Percentiles rank a stretch among this genome's conserved stretches.
Conservation (phyloP, 2,329 filamentous ascomycete genomes). For the Calonectria pauciramosa region DNA sequence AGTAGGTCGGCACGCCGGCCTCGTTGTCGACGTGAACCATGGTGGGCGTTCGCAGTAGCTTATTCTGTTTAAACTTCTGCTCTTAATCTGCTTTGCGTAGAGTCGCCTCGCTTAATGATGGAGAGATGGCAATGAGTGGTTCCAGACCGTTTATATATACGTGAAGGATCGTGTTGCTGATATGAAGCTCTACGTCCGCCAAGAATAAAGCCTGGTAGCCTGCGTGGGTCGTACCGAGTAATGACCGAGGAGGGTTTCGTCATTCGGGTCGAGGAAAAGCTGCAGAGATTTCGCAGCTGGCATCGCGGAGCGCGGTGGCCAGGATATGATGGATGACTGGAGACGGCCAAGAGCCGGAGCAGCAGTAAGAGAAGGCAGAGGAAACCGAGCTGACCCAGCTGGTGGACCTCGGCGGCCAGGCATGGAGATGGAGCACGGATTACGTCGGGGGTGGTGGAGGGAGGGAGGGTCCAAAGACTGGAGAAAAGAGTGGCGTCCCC, state of each 20-base stretch:
- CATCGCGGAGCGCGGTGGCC: background rate
- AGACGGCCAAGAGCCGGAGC: background rate
- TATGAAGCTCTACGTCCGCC: background rate
- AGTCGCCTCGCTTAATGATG: background rate
- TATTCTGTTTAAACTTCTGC: background rate
- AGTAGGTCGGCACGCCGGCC: constrained; percentile 58
- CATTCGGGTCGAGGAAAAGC: background rate
- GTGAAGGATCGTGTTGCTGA: background rate
- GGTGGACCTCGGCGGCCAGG: background rate
- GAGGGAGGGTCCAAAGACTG: background rate
- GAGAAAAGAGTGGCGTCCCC: background rate
- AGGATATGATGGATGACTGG: background rate
- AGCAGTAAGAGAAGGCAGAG: background rate
- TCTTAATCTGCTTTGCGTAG: background rate
- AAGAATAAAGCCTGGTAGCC: background rate
- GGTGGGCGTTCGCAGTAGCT: background rate
- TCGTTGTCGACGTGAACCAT: constrained; percentile 11
- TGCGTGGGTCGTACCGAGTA: background rate
- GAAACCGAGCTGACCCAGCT: background rate
- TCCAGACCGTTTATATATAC: background rate
- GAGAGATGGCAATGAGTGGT: background rate
- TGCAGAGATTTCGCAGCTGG: background rate
- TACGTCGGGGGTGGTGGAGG: background rate
- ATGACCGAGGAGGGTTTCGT: constrained; percentile 4
- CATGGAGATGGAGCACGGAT: background rate